phyloP scores from a whole-genome alignment of 805 yeast species.

The Isabelozyma gotoi region DNA sequence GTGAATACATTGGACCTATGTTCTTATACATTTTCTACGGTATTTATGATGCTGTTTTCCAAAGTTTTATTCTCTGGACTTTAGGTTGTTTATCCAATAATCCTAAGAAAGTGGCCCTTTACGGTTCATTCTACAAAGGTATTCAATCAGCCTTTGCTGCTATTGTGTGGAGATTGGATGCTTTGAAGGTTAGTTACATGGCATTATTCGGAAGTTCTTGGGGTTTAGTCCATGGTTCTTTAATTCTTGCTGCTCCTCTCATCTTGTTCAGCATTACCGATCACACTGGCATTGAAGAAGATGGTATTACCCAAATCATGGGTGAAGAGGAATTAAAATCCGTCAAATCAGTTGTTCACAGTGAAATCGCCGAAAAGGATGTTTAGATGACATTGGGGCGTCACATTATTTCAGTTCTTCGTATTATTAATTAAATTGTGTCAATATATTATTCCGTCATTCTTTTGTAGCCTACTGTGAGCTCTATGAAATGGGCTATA shows the following conservation, averaged over 20 bases:
- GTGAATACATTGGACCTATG: constrained; percentile 55
- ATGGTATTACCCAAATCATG: constrained; percentile 23
- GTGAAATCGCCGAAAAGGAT: background rate
- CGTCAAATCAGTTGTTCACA: constrained; percentile 14
- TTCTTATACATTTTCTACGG: constrained; percentile 65
- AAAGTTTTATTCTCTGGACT: constrained; percentile 56
- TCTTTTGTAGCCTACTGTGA: too few relatives aligned
- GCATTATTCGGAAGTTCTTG: constrained; percentile 49
- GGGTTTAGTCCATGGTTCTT: constrained; percentile 50
- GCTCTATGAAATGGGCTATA: too few relatives aligned
- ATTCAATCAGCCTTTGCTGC: constrained; percentile 66
- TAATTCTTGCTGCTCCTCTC: constrained; percentile 50
- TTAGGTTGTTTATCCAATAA: constrained; percentile 60
- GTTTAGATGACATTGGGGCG: background rate
- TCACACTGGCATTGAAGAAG: constrained; percentile 36
- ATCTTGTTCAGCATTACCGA: constrained; percentile 44
- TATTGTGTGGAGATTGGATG: constrained; percentile 58
- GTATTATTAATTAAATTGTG: background rate
- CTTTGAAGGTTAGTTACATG: constrained; percentile 35
- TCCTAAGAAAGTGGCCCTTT: constrained; percentile 53
- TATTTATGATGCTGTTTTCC: constrained; percentile 58
- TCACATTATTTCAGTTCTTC: background rate
- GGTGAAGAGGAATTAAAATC: constrained; percentile 24
- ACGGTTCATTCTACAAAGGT: constrained; percentile 64
- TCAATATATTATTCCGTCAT: background rate